Evolutionary conservation across 139 green algal genomes (phyloP).

Genomic region (Chlorokybus atmophyticus): DNA sequence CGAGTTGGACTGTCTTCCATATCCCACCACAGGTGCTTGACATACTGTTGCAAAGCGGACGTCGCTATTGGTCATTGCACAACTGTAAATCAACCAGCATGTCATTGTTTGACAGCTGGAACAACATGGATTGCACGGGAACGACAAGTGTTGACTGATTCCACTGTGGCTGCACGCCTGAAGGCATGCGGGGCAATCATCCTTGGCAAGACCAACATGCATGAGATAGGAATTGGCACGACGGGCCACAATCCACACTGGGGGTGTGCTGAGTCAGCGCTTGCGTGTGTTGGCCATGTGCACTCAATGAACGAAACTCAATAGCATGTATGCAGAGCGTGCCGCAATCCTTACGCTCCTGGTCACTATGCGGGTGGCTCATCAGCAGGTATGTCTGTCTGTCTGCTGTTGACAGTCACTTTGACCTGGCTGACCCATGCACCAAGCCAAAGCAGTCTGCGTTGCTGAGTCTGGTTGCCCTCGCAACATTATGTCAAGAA

Average conservation of each 20-base stretch:
- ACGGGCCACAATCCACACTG: background rate
- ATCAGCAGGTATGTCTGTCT: too few relatives aligned
- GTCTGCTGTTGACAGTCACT: too few relatives aligned
- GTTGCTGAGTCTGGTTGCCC: too few relatives aligned
- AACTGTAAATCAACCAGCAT: too few relatives aligned
- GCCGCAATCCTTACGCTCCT: slow-evolving; percentile 45
- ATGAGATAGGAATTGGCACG: slow-evolving; percentile 44
- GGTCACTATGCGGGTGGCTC: slow-evolving; percentile 41
- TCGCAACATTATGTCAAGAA: too few relatives aligned
- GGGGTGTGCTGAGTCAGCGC: background rate
- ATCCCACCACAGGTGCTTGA: slow-evolving; percentile 56
- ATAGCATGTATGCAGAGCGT: slow-evolving; percentile 2
- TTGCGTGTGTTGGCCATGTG: background rate
- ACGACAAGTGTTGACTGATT: slow-evolving; percentile 13
- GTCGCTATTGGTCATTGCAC: too few relatives aligned
- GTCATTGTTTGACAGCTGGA: background rate
- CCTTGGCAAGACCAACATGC: slow-evolving; percentile 55
- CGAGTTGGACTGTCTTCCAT: slow-evolving; percentile 43
- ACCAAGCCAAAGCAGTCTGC: too few relatives aligned
- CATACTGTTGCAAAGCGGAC: slow-evolving; percentile 1
- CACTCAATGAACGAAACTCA: background rate
- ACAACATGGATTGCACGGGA: background rate
- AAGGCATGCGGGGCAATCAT: slow-evolving; percentile 44
- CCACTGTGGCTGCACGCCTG: slow-evolving; percentile 36
- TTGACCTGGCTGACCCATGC: too few relatives aligned